A percentile compares a stretch with the other conserved stretches of the same genome.
Evolutionary conservation across 495 filamentous ascomycete genomes (phyloP).

Genomic region (Margaritispora aquatica): DNA sequence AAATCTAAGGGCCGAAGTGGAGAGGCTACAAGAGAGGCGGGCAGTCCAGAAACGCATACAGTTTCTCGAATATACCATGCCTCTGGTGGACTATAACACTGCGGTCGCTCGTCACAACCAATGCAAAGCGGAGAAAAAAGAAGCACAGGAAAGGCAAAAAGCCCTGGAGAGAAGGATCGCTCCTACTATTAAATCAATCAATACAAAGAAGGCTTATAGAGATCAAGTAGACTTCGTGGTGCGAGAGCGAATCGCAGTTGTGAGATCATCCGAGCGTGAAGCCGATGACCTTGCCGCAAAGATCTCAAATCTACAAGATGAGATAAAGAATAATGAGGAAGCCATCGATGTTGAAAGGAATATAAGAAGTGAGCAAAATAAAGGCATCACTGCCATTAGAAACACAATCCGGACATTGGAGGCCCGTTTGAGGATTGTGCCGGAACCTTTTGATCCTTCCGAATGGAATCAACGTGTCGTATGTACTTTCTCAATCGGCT

Average conservation of each 20-base stretch:
- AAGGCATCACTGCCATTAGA: slow-evolving; percentile 39
- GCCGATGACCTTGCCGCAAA: slow-evolving; percentile 32
- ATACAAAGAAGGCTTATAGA: slow-evolving; percentile 58
- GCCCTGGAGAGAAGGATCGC: slow-evolving; percentile 53
- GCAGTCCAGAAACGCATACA: slow-evolving; percentile 59
- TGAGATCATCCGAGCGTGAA: slow-evolving; percentile 43
- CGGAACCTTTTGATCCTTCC: slow-evolving; percentile 39
- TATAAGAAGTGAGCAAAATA: slow-evolving; percentile 39
- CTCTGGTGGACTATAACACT: slow-evolving; percentile 56
- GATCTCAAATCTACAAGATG: neutral
- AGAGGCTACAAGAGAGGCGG: slow-evolving; percentile 70
- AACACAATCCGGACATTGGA: slow-evolving; percentile 38
- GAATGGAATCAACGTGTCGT: slow-evolving; percentile 52
- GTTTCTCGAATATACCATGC: slow-evolving; percentile 56
- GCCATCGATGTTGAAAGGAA: slow-evolving; percentile 54
- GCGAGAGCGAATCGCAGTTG: slow-evolving; percentile 24
- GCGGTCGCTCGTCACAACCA: slow-evolving; percentile 27
- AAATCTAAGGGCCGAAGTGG: slow-evolving; percentile 72
- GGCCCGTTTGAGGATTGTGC: slow-evolving; percentile 35
- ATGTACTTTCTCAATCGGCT: slow-evolving; percentile 18
- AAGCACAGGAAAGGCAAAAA: slow-evolving; percentile 45
- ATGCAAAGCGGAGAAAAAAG: slow-evolving; percentile 38
- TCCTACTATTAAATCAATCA: slow-evolving; percentile 61
- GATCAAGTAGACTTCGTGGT: slow-evolving; percentile 27
- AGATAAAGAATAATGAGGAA: slow-evolving; percentile 22